Evolutionary conservation across 2,329 filamentous ascomycete species (phyloP).

Genomic region (Ceratocystis cacaofunesta): DNA sequence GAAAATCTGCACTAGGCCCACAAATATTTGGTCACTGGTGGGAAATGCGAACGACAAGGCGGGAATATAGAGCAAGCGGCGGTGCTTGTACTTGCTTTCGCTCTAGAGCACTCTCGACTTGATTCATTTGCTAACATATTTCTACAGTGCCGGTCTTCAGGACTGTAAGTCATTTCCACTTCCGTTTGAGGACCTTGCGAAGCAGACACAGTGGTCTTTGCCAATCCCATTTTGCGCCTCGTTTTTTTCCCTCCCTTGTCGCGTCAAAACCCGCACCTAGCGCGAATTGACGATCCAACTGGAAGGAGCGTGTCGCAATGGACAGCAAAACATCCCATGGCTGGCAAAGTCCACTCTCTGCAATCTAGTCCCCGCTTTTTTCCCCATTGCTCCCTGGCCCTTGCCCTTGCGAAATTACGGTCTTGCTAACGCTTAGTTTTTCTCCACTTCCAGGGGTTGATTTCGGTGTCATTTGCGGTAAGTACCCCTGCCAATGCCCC

Average conservation of each 20-base stretch:
- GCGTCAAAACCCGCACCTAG: background rate
- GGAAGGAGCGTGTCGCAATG: background rate
- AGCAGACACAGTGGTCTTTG: background rate
- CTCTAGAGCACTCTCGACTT: background rate
- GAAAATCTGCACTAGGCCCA: background rate
- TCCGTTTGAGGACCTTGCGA: too few relatives aligned
- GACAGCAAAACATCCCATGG: background rate
- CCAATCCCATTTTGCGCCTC: background rate
- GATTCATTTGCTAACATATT: constrained; percentile 8
- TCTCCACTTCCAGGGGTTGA: constrained; percentile 46
- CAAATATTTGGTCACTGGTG: background rate
- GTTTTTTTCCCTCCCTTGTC: background rate
- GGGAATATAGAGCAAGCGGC: background rate
- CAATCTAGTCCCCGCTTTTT: background rate
- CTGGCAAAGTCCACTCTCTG: background rate
- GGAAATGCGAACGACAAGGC: background rate
- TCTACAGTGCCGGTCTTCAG: constrained; percentile 16
- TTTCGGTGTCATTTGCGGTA: constrained; percentile 73
- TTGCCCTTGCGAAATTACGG: background rate
- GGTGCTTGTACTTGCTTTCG: background rate
- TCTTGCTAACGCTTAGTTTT: constrained; percentile 13
- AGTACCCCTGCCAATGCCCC: background rate
- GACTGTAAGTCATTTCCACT: constrained; percentile 14
- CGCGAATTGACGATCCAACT: background rate
- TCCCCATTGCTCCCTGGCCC: background rate